A percentile compares a stretch with the other conserved stretches of the same genome.
Conservation (phyloP, 148 eudicot genomes). For the Euryodendron excelsum region DNA sequence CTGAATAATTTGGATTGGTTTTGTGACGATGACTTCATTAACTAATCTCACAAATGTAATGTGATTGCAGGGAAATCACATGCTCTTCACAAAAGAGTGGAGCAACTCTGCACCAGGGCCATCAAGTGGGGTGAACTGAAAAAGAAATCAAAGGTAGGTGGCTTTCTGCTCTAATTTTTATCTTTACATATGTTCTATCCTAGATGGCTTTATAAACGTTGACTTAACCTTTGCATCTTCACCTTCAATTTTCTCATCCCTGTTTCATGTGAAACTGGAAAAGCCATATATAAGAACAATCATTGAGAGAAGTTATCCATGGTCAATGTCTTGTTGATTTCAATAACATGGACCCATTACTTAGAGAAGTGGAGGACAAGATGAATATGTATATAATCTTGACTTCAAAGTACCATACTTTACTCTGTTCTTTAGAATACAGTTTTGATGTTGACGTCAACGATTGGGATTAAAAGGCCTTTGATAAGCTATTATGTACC, state of each 20-base stretch:
- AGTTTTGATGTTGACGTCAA: background rate
- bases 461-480: background rate
- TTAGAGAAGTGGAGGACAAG: background rate
- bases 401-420: background rate
- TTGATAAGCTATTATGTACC: background rate
- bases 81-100: constrained; percentile 99
- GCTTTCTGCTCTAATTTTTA: background rate
- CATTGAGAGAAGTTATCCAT: background rate
- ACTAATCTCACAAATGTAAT: constrained; percentile 7
- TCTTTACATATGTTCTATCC: background rate
- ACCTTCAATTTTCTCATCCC: background rate
- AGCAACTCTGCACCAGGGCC: constrained; percentile 97
- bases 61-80: constrained; percentile 86
- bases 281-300: background rate
- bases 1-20: no score
- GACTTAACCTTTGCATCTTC: background rate
- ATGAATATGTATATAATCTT: background rate
- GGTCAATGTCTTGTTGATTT: background rate
- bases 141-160: constrained; percentile 87
- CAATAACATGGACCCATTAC: background rate
- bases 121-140: constrained; percentile 89
- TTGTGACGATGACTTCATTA: constrained; percentile 4
- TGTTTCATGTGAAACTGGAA: constrained; percentile 15
- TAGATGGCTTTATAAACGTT: background rate
- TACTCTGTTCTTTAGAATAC: background rate